Evolutionary conservation across 2,329 filamentous ascomycete genomes (phyloP), one percentile per base, ranked within the genome.

Genomic region (Colletotrichum endophyticum): DNA sequence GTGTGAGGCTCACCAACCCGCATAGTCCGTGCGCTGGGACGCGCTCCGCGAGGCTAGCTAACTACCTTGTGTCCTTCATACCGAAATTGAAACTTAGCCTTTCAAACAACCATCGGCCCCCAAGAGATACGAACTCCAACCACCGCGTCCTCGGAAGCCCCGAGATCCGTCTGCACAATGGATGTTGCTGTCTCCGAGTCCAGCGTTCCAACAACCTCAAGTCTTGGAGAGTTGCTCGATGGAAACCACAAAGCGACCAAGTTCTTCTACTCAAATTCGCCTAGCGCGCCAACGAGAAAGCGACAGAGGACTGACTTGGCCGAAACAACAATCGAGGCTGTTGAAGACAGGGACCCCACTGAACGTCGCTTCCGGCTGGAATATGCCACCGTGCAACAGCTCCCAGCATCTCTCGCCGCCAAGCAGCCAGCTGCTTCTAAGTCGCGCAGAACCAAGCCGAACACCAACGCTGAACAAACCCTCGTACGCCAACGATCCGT

Each of bases 351-450:
- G 16, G 22, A n/a, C 15, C 4, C 27, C 80, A 85, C 63, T 78
- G 80, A 57, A 34, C 85, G 89, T 70, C 91, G 93, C 64, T 92
- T 95, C 82, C 89, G 89, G 70, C 89, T 88, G 81, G 96, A 98
- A 87, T 98, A 98, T 85, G 91, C 93, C 80, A 88, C 93, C 81
- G 93, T 97, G 27, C 92, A 92, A 82, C 93, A 94, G 78, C 89
- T 98, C 5, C 96, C 96, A 8, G 91, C 94, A 27, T 92, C 92
- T 2, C 89, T 98, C 25, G 95, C 95, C 44, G 93, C 95, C 27
- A 97, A 96, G 83, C 94, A 96, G 84, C 93, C 77, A 30, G 66
- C 66, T 27, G 64, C 94, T n/a, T 66, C 94, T 11, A 84, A 82
- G 49, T 80, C 84, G 66, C 78, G 80, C 4, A 81, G 80, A 28